Conservation (phyloP, 1,284 basidiomycete species). For the Puccinia horiana region DNA sequence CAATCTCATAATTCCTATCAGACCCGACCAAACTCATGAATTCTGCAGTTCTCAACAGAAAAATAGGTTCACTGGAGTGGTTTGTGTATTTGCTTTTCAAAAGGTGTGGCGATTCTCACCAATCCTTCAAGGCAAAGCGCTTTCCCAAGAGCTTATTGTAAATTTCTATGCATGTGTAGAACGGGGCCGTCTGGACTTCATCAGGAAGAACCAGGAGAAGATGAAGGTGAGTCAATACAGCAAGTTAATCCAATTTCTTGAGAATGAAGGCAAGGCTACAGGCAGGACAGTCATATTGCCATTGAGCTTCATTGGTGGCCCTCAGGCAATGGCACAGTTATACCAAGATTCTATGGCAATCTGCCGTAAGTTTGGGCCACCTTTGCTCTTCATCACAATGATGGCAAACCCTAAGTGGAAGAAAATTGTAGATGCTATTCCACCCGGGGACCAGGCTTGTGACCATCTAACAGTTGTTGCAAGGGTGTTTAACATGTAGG, state of each 20-base stretch:
- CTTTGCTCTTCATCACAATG: slow-evolving; percentile 61
- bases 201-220: neutral
- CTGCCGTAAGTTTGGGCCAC: slow-evolving; percentile 56
- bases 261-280: neutral
- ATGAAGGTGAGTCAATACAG: no score
- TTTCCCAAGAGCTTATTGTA: no score
- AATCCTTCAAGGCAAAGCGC: slow-evolving; percentile 59
- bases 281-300: slow-evolving; percentile 57
- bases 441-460: slow-evolving; percentile 59
- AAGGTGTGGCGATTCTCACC: neutral
- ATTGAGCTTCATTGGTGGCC: slow-evolving; percentile 59
- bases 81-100: neutral
- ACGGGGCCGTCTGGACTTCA: neutral
- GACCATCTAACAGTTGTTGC: slow-evolving; percentile 63
- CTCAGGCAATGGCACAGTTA: no score
- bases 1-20: no score
- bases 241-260: neutral
- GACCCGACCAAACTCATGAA: no score
- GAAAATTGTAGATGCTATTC: slow-evolving; percentile 61
- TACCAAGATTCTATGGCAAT: no score
- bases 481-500: slow-evolving; percentile 62
- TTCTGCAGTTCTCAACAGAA: no score
- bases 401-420: slow-evolving; percentile 60
- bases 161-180: slow-evolving; percentile 17
- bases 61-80: neutral